Evolutionary conservation across 78 protist species (phyloP), one percentile per base, ranked within the genome.

Genomic region (Speleostelium caveatum): DNA sequence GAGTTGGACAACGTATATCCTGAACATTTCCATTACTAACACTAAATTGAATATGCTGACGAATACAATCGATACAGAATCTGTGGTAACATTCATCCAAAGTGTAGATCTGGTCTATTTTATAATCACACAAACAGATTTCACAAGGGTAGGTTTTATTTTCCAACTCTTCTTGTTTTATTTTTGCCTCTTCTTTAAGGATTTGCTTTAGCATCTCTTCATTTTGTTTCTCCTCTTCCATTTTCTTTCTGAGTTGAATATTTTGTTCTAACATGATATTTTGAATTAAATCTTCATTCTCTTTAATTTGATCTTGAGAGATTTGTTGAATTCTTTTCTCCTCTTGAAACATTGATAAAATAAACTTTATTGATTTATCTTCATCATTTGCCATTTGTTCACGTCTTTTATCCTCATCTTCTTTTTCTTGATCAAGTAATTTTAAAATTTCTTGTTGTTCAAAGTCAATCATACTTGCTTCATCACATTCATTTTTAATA

Each of bases 61-160:
- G 2, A 0, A 83, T 0, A 59, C 91, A 83, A 4, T 45, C 91
- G n/a, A 17, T 41, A 32, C 91, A 83, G 42, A 69, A 83, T 28
- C 79, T 42, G 33, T 83, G 91, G 19, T 69, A 36, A 41, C 91
- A 83, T 12, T 83, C 91, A 55, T 83, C 91, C 45, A 83, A n/a
- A 28, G 66, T 83, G 45, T 83, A 83, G 63, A 83, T 68, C 14
- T 83, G 14, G 2, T 59, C 79, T 2, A 83, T 58, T 6, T 0
- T 0, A 28, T 26, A 38, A 21, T 79, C 88, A 39, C 24, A 30
- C 2, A 60, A 59, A 45, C 91, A 83, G 16, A 83, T 83, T 0
- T 33, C 53, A 41, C 91, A 83, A 14, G 38, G 7, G 4, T 83
- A 63, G 28, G 49, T 67, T 36, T 83, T 83, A 7, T 26, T 59